Percentiles rank a stretch among this genome's conserved stretches.
These are phyloP conservation scores for Gracilaria gracilis DNA, from an alignment of 23 red algal genomes.

Conservation along the genomic window DNA sequence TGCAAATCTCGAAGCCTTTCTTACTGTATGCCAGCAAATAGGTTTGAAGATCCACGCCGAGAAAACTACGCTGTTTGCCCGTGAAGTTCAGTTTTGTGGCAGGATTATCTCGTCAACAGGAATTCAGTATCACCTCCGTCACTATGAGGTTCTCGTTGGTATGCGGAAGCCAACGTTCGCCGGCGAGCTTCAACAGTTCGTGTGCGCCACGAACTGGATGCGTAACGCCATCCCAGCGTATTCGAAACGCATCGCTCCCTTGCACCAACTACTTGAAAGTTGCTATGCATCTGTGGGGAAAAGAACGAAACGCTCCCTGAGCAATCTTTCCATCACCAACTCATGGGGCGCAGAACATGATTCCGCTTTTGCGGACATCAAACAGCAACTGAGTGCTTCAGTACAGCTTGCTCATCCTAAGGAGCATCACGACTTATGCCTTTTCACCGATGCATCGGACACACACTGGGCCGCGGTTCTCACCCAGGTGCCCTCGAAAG, in stretches of 20 bases:
- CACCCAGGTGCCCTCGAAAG: too few species aligned
- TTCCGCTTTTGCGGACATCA: background rate
- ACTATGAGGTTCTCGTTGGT: background rate
- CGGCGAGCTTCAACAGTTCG: slow-evolving; percentile 32
- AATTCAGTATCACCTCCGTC: background rate
- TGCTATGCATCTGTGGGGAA: background rate
- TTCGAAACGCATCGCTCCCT: background rate
- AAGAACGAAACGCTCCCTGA: background rate
- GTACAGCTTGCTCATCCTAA: too few species aligned
- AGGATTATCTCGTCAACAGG: too few species aligned
- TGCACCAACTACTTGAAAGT: slow-evolving; percentile 18
- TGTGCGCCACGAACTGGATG: slow-evolving; percentile 50
- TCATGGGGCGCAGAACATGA: background rate
- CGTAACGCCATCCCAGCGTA: slow-evolving; percentile 13
- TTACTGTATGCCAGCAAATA: too few species aligned
- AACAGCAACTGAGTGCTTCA: background rate
- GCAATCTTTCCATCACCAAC: background rate
- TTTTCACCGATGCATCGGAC: too few species aligned
- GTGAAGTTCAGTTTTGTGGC: too few species aligned
- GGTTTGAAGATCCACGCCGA: too few species aligned
- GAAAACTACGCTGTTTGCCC: too few species aligned
- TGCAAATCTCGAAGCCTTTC: too few species aligned
- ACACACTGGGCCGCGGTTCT: too few species aligned
- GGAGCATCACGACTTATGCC: too few species aligned
- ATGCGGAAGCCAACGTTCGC: background rate